These are phyloP conservation scores for Globisporangium parvum DNA, from an alignment of 352 stramenopile genomes.

Conservation along the genomic window DNA sequence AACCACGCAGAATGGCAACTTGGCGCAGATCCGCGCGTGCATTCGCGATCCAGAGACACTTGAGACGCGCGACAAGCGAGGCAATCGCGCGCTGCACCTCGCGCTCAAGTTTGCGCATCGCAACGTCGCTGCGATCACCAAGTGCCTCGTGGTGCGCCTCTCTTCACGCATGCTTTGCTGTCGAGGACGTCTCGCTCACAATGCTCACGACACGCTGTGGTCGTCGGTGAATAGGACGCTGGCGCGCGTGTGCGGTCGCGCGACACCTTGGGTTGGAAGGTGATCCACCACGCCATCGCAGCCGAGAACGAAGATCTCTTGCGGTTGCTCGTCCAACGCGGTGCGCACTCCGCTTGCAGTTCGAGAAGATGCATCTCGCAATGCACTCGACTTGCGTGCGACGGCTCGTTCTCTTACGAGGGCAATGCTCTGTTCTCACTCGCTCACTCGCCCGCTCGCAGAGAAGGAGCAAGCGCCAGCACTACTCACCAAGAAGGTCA, in stretches of 20 bases:
- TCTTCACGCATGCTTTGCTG: not conserved
- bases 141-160: conserved; percentile 37
- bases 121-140: conserved; percentile 47
- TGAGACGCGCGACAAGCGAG: conserved; percentile 42
- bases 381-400: not conserved
- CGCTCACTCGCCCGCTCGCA: not conserved
- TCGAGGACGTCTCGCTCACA: not conserved
- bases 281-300: conserved; percentile 55
- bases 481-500: conserved; percentile 47
- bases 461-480: conserved; percentile 57
- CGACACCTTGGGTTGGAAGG: conserved; percentile 54
- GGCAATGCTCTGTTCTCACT: too few relatives aligned
- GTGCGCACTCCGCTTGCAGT: too few relatives aligned
- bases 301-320: conserved; percentile 57
- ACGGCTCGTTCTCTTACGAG: too few relatives aligned
- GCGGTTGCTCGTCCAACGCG: conserved; percentile 40
- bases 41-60: conserved; percentile 27
- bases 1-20: conserved; percentile 42
- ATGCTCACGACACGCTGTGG: not conserved
- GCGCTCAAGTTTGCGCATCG: conserved; percentile 64
- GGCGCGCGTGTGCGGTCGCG: conserved; percentile 58
- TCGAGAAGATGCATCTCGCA: too few relatives aligned
- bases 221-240: conserved; percentile 27
- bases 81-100: conserved; percentile 60
- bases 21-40: conserved; percentile 41